These are phyloP conservation scores for Mortierella claussenii DNA, from an alignment of 192 early-diverging fungal genomes.

Conservation along the genomic window DNA sequence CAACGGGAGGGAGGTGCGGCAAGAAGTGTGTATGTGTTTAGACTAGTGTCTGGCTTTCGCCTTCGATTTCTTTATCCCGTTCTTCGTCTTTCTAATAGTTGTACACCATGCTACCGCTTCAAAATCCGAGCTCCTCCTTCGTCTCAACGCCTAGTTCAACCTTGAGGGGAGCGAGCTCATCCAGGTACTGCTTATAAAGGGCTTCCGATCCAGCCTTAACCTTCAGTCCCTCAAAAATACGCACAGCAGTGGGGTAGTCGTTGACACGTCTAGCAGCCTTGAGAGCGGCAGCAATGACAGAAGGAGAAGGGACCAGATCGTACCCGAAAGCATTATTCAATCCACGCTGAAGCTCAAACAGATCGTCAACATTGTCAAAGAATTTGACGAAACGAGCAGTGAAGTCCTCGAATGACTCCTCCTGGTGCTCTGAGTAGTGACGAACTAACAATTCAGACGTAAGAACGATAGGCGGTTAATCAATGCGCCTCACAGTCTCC, in stretches of 20 bases:
- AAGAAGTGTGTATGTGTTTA: conserved; percentile 6
- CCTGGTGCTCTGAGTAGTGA: conserved; percentile 72
- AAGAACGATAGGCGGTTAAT: background rate
- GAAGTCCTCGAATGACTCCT: conserved; percentile 82
- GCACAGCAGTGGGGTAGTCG: conserved; percentile 92
- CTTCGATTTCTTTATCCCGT: too few relatives aligned
- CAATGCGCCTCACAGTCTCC: background rate
- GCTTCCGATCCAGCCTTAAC: conserved; percentile 85
- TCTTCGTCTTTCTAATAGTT: too few relatives aligned
- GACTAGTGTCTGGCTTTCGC: too few relatives aligned
- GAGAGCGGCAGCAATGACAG: conserved; percentile 89
- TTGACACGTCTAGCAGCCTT: conserved; percentile 93
- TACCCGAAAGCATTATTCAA: conserved; percentile 98
- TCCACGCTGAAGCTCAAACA: conserved; percentile 97
- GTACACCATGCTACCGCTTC: conserved; percentile 40
- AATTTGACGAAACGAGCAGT: conserved; percentile 83
- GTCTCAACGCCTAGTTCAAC: conserved; percentile 90
- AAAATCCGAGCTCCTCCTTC: conserved; percentile 89
- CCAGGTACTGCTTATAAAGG: conserved; percentile 91
- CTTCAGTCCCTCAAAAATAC: conserved; percentile 95
- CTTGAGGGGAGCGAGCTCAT: conserved; percentile 87
- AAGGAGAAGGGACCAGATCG: conserved; percentile 92
- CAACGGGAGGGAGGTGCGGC: too few relatives aligned
- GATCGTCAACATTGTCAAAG: conserved; percentile 89
- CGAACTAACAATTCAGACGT: conserved; percentile 54